Evolutionary conservation across 1,284 basidiomycete species (phyloP).

Genomic region (Vanrija pseudolonga): DNA sequence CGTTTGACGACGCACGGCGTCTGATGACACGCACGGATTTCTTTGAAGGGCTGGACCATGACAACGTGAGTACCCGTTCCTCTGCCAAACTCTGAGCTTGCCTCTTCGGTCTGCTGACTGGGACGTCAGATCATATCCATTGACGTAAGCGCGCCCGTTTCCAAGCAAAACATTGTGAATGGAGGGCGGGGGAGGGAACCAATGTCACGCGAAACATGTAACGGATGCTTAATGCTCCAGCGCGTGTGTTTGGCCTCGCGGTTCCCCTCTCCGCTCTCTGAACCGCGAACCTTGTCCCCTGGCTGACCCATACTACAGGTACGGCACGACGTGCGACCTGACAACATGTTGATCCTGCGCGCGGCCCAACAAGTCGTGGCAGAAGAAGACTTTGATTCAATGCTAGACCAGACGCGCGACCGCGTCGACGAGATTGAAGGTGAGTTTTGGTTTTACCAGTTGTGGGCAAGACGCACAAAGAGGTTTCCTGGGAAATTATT

Average conservation of each 20-base stretch:
- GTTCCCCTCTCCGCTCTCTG: no score
- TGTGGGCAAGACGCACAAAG: no score
- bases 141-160: conserved; percentile 56
- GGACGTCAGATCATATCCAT: conserved; percentile 66
- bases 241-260: background rate
- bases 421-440: conserved; percentile 61
- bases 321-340: conserved; percentile 70
- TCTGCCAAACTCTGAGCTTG: background rate
- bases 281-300: no score
- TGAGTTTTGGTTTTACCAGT: conserved; percentile 12
- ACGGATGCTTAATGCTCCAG: background rate
- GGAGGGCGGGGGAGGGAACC: no score
- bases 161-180: background rate
- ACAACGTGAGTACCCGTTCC: conserved; percentile 35
- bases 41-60: conserved; percentile 56
- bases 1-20: conserved; percentile 50
- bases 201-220: no score
- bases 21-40: conserved; percentile 82
- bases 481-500: no score
- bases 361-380: conserved; percentile 66
- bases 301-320: conserved; percentile 45
- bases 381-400: conserved; percentile 67
- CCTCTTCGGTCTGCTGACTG: conserved; percentile 19
- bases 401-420: conserved; percentile 64
- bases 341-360: conserved; percentile 68